Base-by-base conservation (phyloP, 2,329 filamentous ascomycete genomes). In the Colletotrichum graminicola region DNA sequence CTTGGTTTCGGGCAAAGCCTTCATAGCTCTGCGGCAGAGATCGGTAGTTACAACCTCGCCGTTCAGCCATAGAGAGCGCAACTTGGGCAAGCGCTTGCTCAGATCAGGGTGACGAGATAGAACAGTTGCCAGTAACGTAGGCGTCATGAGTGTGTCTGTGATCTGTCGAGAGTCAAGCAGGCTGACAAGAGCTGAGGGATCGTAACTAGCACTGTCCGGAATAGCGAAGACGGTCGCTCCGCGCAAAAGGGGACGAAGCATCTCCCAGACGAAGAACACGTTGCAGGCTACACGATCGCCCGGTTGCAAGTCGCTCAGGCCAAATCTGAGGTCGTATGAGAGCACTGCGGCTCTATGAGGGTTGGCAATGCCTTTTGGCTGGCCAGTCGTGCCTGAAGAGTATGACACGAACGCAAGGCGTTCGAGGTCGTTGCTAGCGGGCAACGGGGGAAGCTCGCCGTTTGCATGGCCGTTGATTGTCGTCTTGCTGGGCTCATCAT, bases 201-300 rank as follows among this genome's bases (percentile, higher is more conserved):
- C 93, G 76, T 94, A 95, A 81, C 92, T 94, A 45, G 87, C 88
- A 75, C 93, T 89, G 75, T 95, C 93, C 1, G 93, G 92, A 21
- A 95, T 89, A 4, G 91, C 88, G 29, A 94, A 88, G 5, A 93
- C 91, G 0, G 93, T 94, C 3, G 92, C 93, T 75, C 93, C 93
- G 66, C 93, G 88, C 66, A 95, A 79, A 55, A 95, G 84, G 11
- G 93, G 93, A 6, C 93, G 91, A 66, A 95, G 80, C 67, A 95
- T 94, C 79, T 95, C 93, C 93, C 93, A 95, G 57, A 95, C 87
- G 78, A 95, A 95, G 80, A 95, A 95, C 71, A 95, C 93, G 83
- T 95, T 95, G 82, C 93, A 95, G n/a, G 93, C 93, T 14, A 95
- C 92, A 8, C 93, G 88, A 75, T 94, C 93, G 21, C 92, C 92